phyloP scores from a whole-genome alignment of 2,329 filamentous ascomycete genomes.

The Venturiaceae sp. region DNA sequence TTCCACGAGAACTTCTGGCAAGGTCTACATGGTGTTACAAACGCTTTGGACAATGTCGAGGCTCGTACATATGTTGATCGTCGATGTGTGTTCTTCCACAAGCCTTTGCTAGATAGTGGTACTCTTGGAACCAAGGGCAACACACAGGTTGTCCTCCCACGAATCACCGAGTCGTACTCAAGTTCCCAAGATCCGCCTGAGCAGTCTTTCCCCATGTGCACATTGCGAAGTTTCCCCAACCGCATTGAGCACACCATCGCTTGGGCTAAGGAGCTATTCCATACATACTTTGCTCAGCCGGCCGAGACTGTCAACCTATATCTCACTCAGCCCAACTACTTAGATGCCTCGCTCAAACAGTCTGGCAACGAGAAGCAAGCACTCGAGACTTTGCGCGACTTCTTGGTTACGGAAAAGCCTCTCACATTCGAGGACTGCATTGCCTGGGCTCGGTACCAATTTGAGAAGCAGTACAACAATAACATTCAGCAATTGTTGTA shows the following conservation, averaged over 20 bases:
- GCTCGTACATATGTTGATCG: conserved; percentile 93
- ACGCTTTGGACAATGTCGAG: conserved; percentile 95
- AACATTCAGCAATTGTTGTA: conserved; percentile 89
- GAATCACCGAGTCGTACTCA: conserved; percentile 92
- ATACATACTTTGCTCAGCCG: conserved; percentile 85
- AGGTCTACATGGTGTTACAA: conserved; percentile 80
- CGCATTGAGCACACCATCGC: conserved; percentile 98
- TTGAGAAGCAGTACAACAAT: conserved; percentile 96
- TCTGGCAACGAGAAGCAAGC: conserved; percentile 93
- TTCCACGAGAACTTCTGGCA: conserved; percentile 95
- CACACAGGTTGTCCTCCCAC: conserved; percentile 87
- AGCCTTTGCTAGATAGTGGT: conserved; percentile 90
- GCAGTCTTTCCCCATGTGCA: conserved; percentile 99
- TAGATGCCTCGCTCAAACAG: conserved; percentile 80
- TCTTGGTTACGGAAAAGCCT: conserved; percentile 83
- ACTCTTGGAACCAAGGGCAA: conserved; percentile 99
- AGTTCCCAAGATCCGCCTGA: conserved; percentile 95
- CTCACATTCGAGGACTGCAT: conserved; percentile 93
- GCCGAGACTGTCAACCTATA: conserved; percentile 93
- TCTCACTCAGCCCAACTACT: conserved; percentile 81
- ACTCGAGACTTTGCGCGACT: conserved; percentile 81
- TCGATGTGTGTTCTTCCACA: conserved; percentile 96
- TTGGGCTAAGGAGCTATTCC: conserved; percentile 94
- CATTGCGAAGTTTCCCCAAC: conserved; percentile 93
- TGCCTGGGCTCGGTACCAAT: conserved; percentile 85